Conservation (phyloP, 768 basidiomycete genomes). For the Paxillus rubicundulus region DNA sequence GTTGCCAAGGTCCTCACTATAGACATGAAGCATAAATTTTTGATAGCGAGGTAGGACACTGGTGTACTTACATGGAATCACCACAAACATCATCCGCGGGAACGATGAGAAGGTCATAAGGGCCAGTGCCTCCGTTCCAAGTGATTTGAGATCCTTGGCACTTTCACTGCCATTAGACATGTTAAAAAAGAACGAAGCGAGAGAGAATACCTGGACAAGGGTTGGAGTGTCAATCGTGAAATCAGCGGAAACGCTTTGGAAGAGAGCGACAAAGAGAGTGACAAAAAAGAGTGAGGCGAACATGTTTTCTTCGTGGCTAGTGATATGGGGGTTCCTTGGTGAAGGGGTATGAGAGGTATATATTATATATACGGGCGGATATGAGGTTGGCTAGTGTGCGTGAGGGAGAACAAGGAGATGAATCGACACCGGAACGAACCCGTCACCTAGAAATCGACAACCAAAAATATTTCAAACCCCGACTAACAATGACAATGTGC, state of each 20-base stretch:
- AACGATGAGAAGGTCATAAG: conserved; percentile 62
- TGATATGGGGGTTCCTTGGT: background rate
- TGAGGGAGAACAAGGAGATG: background rate
- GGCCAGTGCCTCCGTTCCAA: conserved; percentile 47
- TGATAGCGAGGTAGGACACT: background rate
- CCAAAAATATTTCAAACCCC: conserved; percentile 21
- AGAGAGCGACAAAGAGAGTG: conserved; percentile 61
- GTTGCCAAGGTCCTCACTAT: conserved; percentile 61
- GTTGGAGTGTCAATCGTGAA: conserved; percentile 52
- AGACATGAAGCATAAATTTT: conserved; percentile 7
- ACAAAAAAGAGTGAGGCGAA: conserved; percentile 75
- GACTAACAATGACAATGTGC: conserved; percentile 13
- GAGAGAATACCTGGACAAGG: conserved; percentile 48
- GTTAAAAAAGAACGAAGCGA: background rate
- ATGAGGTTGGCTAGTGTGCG: conserved; percentile 8
- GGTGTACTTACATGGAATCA: conserved; percentile 49
- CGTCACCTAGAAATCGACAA: background rate
- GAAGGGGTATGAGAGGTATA: conserved; percentile 1
- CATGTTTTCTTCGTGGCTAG: conserved; percentile 44
- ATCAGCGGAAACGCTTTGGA: conserved; percentile 50
- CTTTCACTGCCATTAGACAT: conserved; percentile 33
- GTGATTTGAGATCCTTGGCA: conserved; percentile 49
- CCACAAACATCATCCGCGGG: conserved; percentile 55
- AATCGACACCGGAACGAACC: background rate
- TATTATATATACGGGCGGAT: conserved; percentile 20